Conservation (phyloP, 2,329 filamentous ascomycete species). For the Escovopsis sp. region DNA sequence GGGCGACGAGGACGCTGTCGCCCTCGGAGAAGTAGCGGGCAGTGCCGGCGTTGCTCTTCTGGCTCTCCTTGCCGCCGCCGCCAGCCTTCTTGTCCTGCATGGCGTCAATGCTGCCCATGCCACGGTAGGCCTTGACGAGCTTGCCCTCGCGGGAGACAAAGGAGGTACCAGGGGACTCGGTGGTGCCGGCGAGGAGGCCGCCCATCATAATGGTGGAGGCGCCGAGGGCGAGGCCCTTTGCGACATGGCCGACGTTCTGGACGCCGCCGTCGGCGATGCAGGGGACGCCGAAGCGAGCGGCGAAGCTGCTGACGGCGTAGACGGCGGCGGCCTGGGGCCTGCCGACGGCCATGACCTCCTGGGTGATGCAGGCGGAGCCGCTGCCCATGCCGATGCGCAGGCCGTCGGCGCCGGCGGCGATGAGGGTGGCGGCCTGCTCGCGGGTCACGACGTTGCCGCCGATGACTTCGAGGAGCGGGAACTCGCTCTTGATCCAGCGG, state of each 20-base stretch:
- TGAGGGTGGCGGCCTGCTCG: conserved; percentile 84
- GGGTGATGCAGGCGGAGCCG: conserved; percentile 94
- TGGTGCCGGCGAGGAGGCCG: conserved; percentile 89
- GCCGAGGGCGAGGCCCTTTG: conserved; percentile 91
- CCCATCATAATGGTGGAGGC: conserved; percentile 99
- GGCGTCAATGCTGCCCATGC: conserved; percentile 96
- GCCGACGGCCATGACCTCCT: conserved; percentile 98
- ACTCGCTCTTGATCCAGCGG: conserved; percentile 82
- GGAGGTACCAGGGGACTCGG: conserved; percentile 91
- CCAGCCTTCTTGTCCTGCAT: conserved; percentile 99
- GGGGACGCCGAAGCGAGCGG: conserved; percentile 83
- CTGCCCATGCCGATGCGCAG: conserved; percentile 98
- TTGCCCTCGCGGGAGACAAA: conserved; percentile 94
- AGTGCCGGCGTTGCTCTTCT: conserved; percentile 83
- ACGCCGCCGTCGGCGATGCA: conserved; percentile 97
- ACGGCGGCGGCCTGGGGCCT: conserved; percentile 90
- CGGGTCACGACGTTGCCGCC: conserved; percentile 97
- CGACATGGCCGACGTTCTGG: conserved; percentile 97
- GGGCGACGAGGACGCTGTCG: conserved; percentile 84
- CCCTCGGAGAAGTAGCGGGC: conserved; percentile 97
- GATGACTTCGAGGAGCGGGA: conserved; percentile 80
- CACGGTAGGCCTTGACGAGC: conserved; percentile 97
- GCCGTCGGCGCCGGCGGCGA: conserved; percentile 88
- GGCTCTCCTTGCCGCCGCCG: conserved; percentile 52
- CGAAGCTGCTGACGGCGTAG: conserved; percentile 77